Conservation (phyloP, 805 yeast species). For the Candida railenensis region DNA sequence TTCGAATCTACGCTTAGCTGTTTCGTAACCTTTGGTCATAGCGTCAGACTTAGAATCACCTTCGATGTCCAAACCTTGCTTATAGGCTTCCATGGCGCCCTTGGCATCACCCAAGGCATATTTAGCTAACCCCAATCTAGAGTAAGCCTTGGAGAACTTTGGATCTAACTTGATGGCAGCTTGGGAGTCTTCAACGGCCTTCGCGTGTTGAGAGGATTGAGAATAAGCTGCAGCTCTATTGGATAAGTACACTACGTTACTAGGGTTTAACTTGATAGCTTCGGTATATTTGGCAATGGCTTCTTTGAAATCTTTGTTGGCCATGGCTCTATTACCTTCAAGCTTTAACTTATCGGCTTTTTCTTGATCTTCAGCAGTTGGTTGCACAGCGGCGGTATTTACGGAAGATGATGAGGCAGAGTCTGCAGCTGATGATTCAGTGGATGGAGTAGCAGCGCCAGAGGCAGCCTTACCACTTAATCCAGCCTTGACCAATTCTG, state of each 20-base stretch:
- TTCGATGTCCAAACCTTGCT: slow-evolving; percentile 81
- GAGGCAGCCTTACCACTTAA: slow-evolving; percentile 5
- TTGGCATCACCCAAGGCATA: slow-evolving; percentile 93
- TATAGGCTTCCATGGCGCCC: slow-evolving; percentile 88
- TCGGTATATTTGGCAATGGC: slow-evolving; percentile 80
- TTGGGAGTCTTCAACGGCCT: slow-evolving; percentile 82
- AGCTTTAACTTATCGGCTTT: slow-evolving; percentile 82
- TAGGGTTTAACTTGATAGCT: slow-evolving; percentile 69
- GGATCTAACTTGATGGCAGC: slow-evolving; percentile 78
- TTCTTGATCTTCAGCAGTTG: slow-evolving; percentile 52
- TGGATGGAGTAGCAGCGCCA: not conserved
- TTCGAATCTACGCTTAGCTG: slow-evolving; percentile 85
- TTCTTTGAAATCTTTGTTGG: slow-evolving; percentile 61
- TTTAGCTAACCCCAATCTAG: slow-evolving; percentile 90
- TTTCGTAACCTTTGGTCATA: slow-evolving; percentile 90
- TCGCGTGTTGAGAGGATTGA: slow-evolving; percentile 67
- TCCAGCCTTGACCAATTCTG: slow-evolving; percentile 38
- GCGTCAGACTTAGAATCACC: slow-evolving; percentile 83
- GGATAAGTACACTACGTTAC: slow-evolving; percentile 81
- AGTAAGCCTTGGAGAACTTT: slow-evolving; percentile 85
- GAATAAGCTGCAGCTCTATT: slow-evolving; percentile 98
- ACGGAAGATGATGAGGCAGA: slow-evolving; percentile 31
- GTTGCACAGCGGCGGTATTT: slow-evolving; percentile 25
- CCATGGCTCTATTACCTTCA: slow-evolving; percentile 90
- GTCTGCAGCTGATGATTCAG: slow-evolving; percentile 6